Conservation (phyloP, 495 filamentous ascomycete species). For the Penicillium robsamsonii region DNA sequence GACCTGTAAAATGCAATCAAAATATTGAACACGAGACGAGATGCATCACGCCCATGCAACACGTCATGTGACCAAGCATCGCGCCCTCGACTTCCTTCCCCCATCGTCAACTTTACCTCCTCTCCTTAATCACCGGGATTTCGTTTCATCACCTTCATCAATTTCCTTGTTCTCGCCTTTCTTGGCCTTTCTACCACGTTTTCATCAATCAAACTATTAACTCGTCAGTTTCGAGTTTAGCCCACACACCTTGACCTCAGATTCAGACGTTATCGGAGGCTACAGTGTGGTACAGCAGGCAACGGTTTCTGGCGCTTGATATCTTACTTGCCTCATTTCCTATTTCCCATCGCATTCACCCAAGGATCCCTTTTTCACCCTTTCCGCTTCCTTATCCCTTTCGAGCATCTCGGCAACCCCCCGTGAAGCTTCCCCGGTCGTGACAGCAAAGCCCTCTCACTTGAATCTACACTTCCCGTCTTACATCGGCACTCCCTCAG, state of each 20-base stretch:
- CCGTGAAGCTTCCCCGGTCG: conserved; percentile 20
- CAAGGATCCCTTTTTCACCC: conserved; percentile 17
- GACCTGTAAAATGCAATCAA: conserved; percentile 3
- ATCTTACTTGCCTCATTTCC: conserved; percentile 22
- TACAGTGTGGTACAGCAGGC: conserved; percentile 9
- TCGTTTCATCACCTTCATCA: neutral
- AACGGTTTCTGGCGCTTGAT: conserved; percentile 15
- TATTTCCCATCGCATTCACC: conserved; percentile 27
- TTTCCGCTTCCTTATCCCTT: conserved; percentile 14
- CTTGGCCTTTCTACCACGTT: neutral
- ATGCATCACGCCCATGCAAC: conserved; percentile 1
- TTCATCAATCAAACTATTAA: neutral
- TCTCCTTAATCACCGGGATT: conserved; percentile 1
- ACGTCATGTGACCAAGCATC: conserved; percentile 10
- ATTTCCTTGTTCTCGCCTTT: neutral
- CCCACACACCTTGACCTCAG: conserved; percentile 1
- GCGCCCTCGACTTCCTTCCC: conserved; percentile 5
- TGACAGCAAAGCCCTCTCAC: conserved; percentile 17
- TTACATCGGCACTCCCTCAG: conserved; percentile 25
- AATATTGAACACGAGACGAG: conserved; percentile 3
- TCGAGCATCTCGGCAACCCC: conserved; percentile 13
- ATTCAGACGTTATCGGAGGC: conserved; percentile 11
- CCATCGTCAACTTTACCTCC: conserved; percentile 1
- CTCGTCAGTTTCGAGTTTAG: conserved; percentile 4
- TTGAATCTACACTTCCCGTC: conserved; percentile 33